Evolutionary conservation across 345 rosid species (phyloP).

Genomic region (Gossypium turneri): DNA sequence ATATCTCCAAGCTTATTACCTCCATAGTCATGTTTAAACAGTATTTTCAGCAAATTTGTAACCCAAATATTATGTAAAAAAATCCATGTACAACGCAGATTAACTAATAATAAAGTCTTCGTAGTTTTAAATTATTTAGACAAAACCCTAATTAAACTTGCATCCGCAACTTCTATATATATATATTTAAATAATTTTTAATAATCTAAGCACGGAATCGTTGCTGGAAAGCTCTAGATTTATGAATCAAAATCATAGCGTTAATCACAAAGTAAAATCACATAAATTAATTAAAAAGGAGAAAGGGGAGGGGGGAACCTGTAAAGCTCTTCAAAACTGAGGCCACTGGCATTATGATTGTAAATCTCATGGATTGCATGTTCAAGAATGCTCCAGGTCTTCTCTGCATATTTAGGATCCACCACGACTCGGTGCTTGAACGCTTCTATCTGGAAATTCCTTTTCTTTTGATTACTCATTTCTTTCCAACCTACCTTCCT

Average conservation of each 20-base stretch:
- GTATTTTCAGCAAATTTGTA: background rate
- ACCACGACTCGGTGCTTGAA: conserved; percentile 97
- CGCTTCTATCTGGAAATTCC: conserved; percentile 97
- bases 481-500: background rate
- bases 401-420: conserved; percentile 97
- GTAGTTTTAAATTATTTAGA: background rate
- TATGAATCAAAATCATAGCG: background rate
- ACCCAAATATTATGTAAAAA: background rate
- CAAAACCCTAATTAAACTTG: background rate
- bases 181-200: background rate
- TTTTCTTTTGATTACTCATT: conserved; percentile 97
- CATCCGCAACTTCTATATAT: background rate
- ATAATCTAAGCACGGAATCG: background rate
- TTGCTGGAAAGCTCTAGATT: background rate
- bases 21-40: background rate
- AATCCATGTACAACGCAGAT: background rate
- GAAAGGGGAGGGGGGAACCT: conserved; percentile 37
- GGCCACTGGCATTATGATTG: conserved; percentile 97
- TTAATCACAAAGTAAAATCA: background rate
- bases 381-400: conserved; percentile 96
- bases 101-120: background rate
- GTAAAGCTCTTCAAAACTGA: conserved; percentile 96
- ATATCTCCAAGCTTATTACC: background rate
- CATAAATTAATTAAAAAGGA: background rate
- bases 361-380: conserved; percentile 99